phyloP scores from a whole-genome alignment of 371 early-diverging fungal species.

The Entomophthora muscae region DNA sequence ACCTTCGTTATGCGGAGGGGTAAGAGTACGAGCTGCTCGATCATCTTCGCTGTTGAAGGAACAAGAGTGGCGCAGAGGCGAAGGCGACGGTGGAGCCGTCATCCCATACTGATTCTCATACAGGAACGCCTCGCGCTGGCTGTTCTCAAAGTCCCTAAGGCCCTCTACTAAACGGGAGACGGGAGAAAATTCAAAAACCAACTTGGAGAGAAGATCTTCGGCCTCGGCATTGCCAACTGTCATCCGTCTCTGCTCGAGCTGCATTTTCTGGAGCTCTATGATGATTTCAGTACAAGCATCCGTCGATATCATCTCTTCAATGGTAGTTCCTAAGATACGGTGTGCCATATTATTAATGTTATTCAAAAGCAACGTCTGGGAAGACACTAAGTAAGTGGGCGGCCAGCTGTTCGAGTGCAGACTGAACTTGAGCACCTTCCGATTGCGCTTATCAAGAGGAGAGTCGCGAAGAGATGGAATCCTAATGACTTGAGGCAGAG shows the following conservation, averaged over 20 bases:
- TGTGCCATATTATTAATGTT: slow-evolving; percentile 18
- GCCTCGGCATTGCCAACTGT: slow-evolving; percentile 29
- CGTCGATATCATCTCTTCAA: slow-evolving; percentile 16
- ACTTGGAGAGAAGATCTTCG: slow-evolving; percentile 28
- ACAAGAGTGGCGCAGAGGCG: slow-evolving; percentile 7
- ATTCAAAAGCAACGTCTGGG: slow-evolving; percentile 16
- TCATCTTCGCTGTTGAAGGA: slow-evolving; percentile 8
- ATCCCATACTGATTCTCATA: background rate
- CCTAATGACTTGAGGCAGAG: background rate
- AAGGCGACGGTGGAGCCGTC: slow-evolving; percentile 8
- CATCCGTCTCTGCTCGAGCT: slow-evolving; percentile 26
- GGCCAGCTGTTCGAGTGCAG: slow-evolving; percentile 30
- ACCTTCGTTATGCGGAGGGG: background rate
- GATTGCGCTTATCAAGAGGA: background rate
- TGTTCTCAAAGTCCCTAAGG: slow-evolving; percentile 11
- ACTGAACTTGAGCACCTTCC: background rate
- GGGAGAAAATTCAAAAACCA: slow-evolving; percentile 35
- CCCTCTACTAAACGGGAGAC: slow-evolving; percentile 35
- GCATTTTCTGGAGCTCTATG: slow-evolving; percentile 26
- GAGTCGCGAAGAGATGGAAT: background rate
- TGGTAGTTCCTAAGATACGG: slow-evolving; percentile 18
- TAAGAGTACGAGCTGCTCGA: background rate
- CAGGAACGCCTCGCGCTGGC: slow-evolving; percentile 1
- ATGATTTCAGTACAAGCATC: slow-evolving; percentile 24
- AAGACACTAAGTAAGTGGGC: slow-evolving; percentile 18